phyloP scores from a whole-genome alignment of 441 rosid genomes.

The Gossypium gossypioides region DNA sequence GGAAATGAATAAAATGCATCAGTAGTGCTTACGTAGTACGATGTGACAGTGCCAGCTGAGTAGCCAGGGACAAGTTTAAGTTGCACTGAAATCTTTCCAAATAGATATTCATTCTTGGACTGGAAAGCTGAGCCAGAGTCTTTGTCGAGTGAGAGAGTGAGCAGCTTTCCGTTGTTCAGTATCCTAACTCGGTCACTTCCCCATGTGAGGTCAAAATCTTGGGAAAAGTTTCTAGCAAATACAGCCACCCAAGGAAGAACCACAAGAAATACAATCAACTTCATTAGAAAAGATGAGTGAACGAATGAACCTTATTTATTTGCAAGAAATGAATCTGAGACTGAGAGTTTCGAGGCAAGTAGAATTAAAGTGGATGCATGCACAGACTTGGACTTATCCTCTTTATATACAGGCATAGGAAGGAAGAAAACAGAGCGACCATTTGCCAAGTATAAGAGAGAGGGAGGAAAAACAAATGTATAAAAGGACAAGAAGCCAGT shows the following conservation, averaged over 20 bases:
- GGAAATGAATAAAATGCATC: neutral
- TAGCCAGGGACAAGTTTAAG: slow-evolving; percentile 53
- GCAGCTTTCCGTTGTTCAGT: slow-evolving; percentile 37
- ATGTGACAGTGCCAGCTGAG: slow-evolving; percentile 60
- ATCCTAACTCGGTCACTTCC: slow-evolving; percentile 41
- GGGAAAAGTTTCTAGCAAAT: slow-evolving; percentile 27
- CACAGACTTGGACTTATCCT: neutral
- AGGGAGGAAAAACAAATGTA: neutral
- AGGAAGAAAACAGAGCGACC: neutral
- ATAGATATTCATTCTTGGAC: slow-evolving; percentile 40
- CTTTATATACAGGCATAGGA: neutral
- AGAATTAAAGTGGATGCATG: neutral
- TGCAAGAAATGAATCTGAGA: neutral
- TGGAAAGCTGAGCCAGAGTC: slow-evolving; percentile 55
- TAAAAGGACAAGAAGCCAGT: neutral
- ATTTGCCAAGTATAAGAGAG: neutral
- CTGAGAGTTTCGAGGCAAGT: neutral
- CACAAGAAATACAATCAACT: slow-evolving; percentile 9
- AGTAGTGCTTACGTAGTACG: slow-evolving; percentile 35
- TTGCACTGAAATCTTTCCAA: slow-evolving; percentile 45
- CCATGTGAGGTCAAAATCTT: slow-evolving; percentile 39
- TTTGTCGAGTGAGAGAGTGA: slow-evolving; percentile 40
- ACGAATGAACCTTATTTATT: neutral
- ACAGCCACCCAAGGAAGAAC: slow-evolving; percentile 15
- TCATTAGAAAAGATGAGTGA: slow-evolving; percentile 1